These are phyloP conservation scores for Coemansia javaensis DNA, from an alignment of 192 early-diverging fungal genomes.

Conservation along the genomic window DNA sequence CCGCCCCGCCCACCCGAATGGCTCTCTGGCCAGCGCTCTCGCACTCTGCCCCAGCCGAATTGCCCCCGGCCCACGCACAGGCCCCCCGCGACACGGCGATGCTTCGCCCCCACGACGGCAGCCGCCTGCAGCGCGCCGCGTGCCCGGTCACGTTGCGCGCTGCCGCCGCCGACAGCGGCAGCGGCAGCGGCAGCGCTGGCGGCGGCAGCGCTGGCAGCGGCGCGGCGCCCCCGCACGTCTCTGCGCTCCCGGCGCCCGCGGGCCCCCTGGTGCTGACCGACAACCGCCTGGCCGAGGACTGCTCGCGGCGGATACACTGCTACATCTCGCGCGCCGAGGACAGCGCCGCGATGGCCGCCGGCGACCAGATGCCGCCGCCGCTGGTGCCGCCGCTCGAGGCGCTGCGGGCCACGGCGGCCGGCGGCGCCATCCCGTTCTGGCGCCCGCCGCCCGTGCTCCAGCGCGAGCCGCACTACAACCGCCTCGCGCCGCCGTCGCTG, in stretches of 20 bases:
- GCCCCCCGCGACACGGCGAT: too few relatives aligned
- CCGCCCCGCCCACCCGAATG: too few relatives aligned
- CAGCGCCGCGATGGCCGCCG: conserved; percentile 2
- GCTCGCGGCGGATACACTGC: conserved; percentile 35
- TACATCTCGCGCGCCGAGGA: conserved; percentile 29
- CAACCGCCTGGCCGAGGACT: conserved; percentile 28
- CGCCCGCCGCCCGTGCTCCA: conserved; percentile 48
- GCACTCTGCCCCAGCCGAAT: too few relatives aligned
- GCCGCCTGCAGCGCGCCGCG: too few relatives aligned
- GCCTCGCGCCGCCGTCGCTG: not conserved
- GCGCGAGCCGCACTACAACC: conserved; percentile 46
- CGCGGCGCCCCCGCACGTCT: not conserved
- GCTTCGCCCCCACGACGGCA: too few relatives aligned
- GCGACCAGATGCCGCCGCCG: conserved; percentile 26
- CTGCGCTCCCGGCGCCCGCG: conserved; percentile 1
- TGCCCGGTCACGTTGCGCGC: too few relatives aligned
- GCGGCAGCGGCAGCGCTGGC: too few relatives aligned
- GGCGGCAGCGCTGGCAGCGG: not conserved
- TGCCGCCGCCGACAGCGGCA: too few relatives aligned
- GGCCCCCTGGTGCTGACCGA: conserved; percentile 25
- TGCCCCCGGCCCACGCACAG: too few relatives aligned
- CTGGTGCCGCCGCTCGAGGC: conserved; percentile 18
- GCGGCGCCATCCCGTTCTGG: conserved; percentile 48
- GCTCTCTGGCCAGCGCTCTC: too few relatives aligned
- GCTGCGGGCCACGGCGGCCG: not conserved